These are phyloP conservation scores for Thymus mandschuricus DNA, from an alignment of 257 asterid genomes.

Conservation along the genomic window DNA sequence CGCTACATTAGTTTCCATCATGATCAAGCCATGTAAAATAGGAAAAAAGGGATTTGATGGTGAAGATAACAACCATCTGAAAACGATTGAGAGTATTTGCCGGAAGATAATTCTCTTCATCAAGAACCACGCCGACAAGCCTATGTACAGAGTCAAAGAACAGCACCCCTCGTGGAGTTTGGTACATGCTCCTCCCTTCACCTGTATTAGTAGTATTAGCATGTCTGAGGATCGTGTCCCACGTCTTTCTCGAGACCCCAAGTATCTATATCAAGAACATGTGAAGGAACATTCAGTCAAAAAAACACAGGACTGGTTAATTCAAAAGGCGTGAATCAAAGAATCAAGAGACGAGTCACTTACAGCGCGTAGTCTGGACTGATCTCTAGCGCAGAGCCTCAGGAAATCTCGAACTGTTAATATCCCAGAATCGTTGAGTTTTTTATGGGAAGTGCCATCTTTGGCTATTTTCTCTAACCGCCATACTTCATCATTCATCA, in stretches of 20 bases:
- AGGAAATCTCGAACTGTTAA: constrained; percentile 60
- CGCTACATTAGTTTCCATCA: constrained; percentile 26
- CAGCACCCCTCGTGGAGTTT: constrained; percentile 43
- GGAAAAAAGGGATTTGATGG: constrained; percentile 1
- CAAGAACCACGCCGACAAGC: constrained; percentile 60
- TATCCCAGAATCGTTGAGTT: constrained; percentile 44
- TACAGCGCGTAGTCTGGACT: constrained; percentile 52
- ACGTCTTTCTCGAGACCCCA: constrained; percentile 50
- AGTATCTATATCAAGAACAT: constrained; percentile 54
- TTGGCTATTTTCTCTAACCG: constrained; percentile 80
- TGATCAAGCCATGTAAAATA: constrained; percentile 2
- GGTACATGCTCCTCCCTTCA: constrained; percentile 47
- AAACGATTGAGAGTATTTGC: constrained; percentile 37
- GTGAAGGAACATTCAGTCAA: not conserved
- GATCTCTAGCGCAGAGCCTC: constrained; percentile 48
- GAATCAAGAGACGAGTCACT: constrained; percentile 40
- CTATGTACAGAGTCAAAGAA: constrained; percentile 59
- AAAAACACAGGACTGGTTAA: not conserved
- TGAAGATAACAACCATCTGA: constrained; percentile 62
- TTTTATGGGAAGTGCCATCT: constrained; percentile 64
- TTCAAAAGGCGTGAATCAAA: not conserved
- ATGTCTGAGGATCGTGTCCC: constrained; percentile 68
- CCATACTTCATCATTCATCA: constrained; percentile 71
- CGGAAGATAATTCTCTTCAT: constrained; percentile 53
- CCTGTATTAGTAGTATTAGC: constrained; percentile 58